phyloP scores from a whole-genome alignment of 805 yeast genomes.

The Metschnikowia matae region DNA sequence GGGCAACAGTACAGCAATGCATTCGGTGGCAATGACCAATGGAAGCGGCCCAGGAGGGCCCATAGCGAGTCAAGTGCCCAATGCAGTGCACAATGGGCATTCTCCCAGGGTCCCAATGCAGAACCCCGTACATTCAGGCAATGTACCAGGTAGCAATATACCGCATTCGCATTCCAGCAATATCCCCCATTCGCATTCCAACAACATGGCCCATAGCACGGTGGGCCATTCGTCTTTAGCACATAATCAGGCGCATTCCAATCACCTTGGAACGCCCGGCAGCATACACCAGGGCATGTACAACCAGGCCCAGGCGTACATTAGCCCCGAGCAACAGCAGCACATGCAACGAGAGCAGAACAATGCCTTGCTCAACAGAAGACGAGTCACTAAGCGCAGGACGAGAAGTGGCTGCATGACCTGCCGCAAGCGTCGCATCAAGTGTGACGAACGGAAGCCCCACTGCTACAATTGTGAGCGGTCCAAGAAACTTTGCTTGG shows the following conservation, averaged over 20 bases:
- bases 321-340: background rate
- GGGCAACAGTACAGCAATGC: no score
- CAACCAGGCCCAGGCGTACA: background rate
- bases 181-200: no score
- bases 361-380: constrained; percentile 30
- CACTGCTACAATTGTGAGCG: constrained; percentile 65
- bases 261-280: background rate
- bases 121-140: background rate
- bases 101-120: no score
- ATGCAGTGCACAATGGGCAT: background rate
- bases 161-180: background rate
- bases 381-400: constrained; percentile 51
- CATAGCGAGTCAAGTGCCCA: no score
- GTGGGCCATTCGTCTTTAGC: background rate
- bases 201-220: no score
- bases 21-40: no score
- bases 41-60: no score
- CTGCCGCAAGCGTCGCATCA: constrained; percentile 65
- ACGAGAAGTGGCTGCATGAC: constrained; percentile 76
- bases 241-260: background rate
- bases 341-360: constrained; percentile 15
- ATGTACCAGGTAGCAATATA: background rate
- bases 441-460: constrained; percentile 74
- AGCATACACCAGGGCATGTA: background rate
- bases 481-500: constrained; percentile 61